A percentile compares a stretch with the other conserved stretches of the same genome.
phyloP scores from a whole-genome alignment of 1,284 basidiomycete genomes.

The Pseudozyma hubeiensis region DNA sequence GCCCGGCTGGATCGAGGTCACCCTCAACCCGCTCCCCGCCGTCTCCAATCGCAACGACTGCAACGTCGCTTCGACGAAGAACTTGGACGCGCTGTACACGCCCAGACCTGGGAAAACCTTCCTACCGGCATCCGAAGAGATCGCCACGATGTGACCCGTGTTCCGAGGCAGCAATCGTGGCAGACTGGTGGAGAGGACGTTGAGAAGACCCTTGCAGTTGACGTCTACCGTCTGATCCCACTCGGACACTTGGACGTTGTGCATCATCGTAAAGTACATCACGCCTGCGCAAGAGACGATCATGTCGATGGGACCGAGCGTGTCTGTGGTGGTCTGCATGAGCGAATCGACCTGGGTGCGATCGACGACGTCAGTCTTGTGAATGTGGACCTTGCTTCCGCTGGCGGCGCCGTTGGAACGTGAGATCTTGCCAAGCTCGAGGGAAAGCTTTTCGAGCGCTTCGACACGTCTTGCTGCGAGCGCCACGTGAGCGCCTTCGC shows the following conservation, averaged over 20 bases:
- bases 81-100: constrained; percentile 67
- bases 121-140: constrained; percentile 66
- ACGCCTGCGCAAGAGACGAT: constrained; percentile 65
- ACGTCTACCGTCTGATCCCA: constrained; percentile 68
- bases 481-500: constrained; percentile 54
- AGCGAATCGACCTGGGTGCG: constrained; percentile 57
- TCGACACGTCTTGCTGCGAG: constrained; percentile 49
- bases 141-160: constrained; percentile 64
- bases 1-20: constrained; percentile 64
- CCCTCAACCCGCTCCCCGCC: constrained; percentile 58
- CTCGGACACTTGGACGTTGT: constrained; percentile 58
- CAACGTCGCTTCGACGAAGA: constrained; percentile 67
- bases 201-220: constrained; percentile 67
- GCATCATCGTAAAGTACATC: constrained; percentile 68
- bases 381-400: constrained; percentile 31
- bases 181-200: constrained; percentile 58
- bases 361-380: constrained; percentile 62
- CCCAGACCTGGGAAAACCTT: constrained; percentile 67
- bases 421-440: constrained; percentile 19
- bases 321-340: constrained; percentile 42
- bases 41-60: constrained; percentile 66
- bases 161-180: constrained; percentile 54
- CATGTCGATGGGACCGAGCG: constrained; percentile 62
- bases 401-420: constrained; percentile 4
- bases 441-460: constrained; percentile 37